A percentile compares a stretch with the other conserved stretches of the same genome.
Conservation (phyloP, 1,139 yeast species). For the Yamadazyma oceani region DNA sequence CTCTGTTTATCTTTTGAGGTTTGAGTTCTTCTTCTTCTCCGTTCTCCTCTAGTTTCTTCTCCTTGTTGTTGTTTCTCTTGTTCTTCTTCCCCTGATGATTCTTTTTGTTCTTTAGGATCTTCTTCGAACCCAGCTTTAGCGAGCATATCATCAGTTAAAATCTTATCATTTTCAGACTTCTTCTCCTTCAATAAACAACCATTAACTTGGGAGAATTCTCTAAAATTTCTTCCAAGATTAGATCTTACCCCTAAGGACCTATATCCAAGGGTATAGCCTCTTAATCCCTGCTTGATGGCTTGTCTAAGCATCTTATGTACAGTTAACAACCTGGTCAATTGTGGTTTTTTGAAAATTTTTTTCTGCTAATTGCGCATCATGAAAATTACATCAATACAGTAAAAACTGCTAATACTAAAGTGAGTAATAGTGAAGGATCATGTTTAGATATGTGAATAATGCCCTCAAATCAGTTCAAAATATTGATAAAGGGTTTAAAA, state of each 20-base stretch:
- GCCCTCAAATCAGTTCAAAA: conserved; percentile 30
- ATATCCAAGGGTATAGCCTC: not conserved
- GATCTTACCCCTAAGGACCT: not conserved
- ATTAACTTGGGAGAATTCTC: not conserved
- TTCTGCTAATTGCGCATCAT: no score
- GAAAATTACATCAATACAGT: no score
- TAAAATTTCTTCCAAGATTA: not conserved
- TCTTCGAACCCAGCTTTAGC: conserved; percentile 81
- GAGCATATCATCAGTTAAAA: conserved; percentile 78
- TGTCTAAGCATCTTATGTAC: conserved; percentile 1
- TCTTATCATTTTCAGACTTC: conserved; percentile 17
- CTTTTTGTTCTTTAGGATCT: conserved; percentile 7
- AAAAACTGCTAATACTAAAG: no score
- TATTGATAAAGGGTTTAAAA: conserved; percentile 27
- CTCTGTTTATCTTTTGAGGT: conserved; percentile 60
- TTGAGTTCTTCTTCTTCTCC: conserved; percentile 55
- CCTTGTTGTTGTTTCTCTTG: conserved; percentile 12
- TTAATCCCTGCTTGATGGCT: not conserved
- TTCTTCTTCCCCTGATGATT: conserved; percentile 8
- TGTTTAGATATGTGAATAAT: conserved; percentile 20
- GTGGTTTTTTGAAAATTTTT: not conserved
- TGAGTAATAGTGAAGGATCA: not conserved
- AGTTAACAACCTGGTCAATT: not conserved
- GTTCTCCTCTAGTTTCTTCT: conserved; percentile 19
- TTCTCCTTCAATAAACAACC: conserved; percentile 4